Evolutionary conservation across 2,329 filamentous ascomycete genomes (phyloP).

Genomic region (Colletotrichum limetticola): DNA sequence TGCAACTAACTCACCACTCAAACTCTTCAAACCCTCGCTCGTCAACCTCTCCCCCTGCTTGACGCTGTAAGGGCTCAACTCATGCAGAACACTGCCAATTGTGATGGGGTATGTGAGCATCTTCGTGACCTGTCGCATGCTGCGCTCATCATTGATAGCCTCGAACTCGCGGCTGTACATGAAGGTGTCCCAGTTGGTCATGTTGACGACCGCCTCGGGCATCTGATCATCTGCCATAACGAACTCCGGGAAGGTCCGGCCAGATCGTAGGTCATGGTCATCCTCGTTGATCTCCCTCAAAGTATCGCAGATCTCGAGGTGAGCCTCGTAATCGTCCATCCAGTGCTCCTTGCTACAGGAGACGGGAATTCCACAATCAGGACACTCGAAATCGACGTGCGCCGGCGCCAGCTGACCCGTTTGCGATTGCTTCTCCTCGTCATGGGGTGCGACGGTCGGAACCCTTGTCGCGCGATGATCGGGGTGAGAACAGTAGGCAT

Average conservation of each 20-base stretch:
- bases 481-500: slow-evolving; percentile 93
- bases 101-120: slow-evolving; percentile 95
- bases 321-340: slow-evolving; percentile 94
- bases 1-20: slow-evolving; percentile 75
- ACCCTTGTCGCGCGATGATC: slow-evolving; percentile 82
- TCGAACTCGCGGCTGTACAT: slow-evolving; percentile 92
- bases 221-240: slow-evolving; percentile 90
- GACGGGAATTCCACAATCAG: slow-evolving; percentile 93
- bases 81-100: slow-evolving; percentile 90
- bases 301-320: slow-evolving; percentile 92
- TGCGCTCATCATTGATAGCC: slow-evolving; percentile 90
- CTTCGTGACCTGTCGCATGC: slow-evolving; percentile 91
- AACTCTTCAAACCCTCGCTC: slow-evolving; percentile 89
- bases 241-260: slow-evolving; percentile 93
- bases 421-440: slow-evolving; percentile 67
- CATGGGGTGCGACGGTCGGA: slow-evolving; percentile 71
- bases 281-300: slow-evolving; percentile 96
- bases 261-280: slow-evolving; percentile 92
- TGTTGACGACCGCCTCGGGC: slow-evolving; percentile 92
- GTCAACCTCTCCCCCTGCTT: slow-evolving; percentile 81
- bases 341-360: slow-evolving; percentile 96
- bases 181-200: slow-evolving; percentile 99
- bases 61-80: slow-evolving; percentile 91
- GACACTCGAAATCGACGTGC: slow-evolving; percentile 93
- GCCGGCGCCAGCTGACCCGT: slow-evolving; percentile 73